phyloP scores from a whole-genome alignment of 202 grass and related monocot species.

The Hordeum pubiflorum region DNA sequence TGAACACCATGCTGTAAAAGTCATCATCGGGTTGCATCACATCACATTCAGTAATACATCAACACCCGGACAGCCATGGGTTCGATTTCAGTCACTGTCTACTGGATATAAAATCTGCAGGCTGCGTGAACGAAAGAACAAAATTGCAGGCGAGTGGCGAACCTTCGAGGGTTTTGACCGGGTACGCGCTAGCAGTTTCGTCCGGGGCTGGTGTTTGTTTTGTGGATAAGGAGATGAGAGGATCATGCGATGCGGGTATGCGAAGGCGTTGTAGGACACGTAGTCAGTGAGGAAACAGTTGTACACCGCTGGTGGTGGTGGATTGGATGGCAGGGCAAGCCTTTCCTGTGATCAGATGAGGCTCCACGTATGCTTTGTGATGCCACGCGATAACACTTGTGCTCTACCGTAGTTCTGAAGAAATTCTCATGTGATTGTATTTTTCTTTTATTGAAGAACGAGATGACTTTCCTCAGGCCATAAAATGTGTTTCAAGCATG shows the following conservation, averaged over 20 bases:
- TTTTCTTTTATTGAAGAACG: no score
- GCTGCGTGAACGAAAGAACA: not conserved
- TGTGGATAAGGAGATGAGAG: conserved; percentile 15
- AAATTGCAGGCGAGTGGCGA: not conserved
- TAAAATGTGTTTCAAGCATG: no score
- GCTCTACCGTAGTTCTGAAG: no score
- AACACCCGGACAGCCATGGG: not conserved
- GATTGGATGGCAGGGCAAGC: no score
- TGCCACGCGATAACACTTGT: not conserved
- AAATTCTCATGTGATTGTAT: no score
- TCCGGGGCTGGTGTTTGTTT: not conserved
- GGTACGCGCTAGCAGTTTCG: not conserved
- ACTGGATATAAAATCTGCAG: not conserved
- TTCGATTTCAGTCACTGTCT: not conserved
- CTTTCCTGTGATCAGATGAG: not conserved
- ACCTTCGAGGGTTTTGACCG: not conserved
- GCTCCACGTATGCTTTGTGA: not conserved
- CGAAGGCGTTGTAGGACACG: conserved; percentile 21
- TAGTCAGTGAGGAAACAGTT: not conserved
- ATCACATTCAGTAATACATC: no score
- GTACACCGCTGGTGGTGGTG: no score
- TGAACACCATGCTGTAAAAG: no score
- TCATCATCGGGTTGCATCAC: no score
- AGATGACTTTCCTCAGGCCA: no score
- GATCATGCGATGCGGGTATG: conserved; percentile 12